phyloP scores from a whole-genome alignment of 345 rosid genomes.

The Reutealis trisperma region DNA sequence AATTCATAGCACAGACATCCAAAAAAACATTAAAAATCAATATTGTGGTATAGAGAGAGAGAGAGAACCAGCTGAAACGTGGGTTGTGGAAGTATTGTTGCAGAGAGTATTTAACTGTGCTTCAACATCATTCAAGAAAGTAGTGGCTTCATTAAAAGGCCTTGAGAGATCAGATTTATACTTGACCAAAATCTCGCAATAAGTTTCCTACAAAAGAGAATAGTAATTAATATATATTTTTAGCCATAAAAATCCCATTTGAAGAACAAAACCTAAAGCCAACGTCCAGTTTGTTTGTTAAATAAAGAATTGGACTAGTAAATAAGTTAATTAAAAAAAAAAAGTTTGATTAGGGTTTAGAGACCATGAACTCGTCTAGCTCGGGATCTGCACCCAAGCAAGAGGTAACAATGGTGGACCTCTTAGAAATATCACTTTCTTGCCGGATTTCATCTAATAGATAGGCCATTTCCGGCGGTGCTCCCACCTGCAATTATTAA shows the following conservation, averaged over 20 bases:
- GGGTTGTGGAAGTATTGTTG: slow-evolving; percentile 30
- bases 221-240: too few species aligned
- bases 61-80: slow-evolving; percentile 30
- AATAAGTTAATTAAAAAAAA: neutral
- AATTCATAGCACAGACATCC: slow-evolving; percentile 30
- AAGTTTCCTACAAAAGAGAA: slow-evolving; percentile 35
- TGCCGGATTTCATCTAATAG: slow-evolving; percentile 44
- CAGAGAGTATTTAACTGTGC: slow-evolving; percentile 49
- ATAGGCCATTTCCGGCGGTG: slow-evolving; percentile 48
- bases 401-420: slow-evolving; percentile 19
- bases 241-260: neutral
- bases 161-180: slow-evolving; percentile 46
- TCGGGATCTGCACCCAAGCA: slow-evolving; percentile 52
- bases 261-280: slow-evolving; percentile 5
- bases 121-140: slow-evolving; percentile 44
- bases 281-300: neutral
- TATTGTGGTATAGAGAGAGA: slow-evolving; percentile 9
- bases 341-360: slow-evolving; percentile 29
- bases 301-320: too few species aligned
- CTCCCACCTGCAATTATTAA: slow-evolving; percentile 46
- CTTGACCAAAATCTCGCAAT: slow-evolving; percentile 45
- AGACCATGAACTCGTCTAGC: slow-evolving; percentile 71
- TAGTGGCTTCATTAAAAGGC: slow-evolving; percentile 53
- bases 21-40: slow-evolving; percentile 6
- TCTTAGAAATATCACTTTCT: slow-evolving; percentile 27